Percentiles rank a stretch among this genome's conserved stretches.
These are phyloP conservation scores for Prototheca stagnorum DNA, from an alignment of 163 green algal genomes.

Conservation along the genomic window DNA sequence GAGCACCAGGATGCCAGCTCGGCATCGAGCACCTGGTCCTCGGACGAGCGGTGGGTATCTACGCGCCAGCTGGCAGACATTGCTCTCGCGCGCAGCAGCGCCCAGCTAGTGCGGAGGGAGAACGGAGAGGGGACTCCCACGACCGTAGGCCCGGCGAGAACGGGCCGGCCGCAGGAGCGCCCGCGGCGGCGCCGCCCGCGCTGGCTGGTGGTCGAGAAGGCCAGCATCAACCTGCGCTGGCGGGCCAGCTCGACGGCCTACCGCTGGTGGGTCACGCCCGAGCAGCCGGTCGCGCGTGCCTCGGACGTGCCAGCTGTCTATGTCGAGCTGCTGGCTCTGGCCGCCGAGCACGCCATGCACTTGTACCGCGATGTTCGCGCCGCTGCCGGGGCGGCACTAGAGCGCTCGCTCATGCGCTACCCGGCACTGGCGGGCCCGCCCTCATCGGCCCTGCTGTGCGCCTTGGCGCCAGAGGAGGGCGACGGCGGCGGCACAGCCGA, in stretches of 20 bases:
- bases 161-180: constrained; percentile 6
- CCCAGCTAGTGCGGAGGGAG: too few relatives aligned
- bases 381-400: constrained; percentile 5
- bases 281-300: neutral
- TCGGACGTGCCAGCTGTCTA: constrained; percentile 6
- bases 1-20: constrained; percentile 15
- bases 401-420: constrained; percentile 32
- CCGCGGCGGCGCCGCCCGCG: constrained; percentile 24
- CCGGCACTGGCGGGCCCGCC: constrained; percentile 12
- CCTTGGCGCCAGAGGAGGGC: neutral
- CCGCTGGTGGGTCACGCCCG: constrained; percentile 12
- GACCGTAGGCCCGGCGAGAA: too few relatives aligned
- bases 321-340: constrained; percentile 5
- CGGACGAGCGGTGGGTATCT: constrained; percentile 21
- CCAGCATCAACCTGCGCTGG: constrained; percentile 22
- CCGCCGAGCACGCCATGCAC: constrained; percentile 16
- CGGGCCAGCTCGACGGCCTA: constrained; percentile 18
- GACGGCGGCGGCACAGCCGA: neutral
- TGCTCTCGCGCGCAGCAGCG: too few relatives aligned
- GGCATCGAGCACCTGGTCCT: constrained; percentile 11
- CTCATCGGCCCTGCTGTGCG: constrained; percentile 12
- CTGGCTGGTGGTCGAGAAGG: constrained; percentile 30
- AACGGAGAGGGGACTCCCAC: too few relatives aligned
- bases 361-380: constrained; percentile 9
- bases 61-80: constrained; percentile 17